Evolutionary conservation across 306 rosid genomes (phyloP).

Genomic region (Fragaria vesca): DNA sequence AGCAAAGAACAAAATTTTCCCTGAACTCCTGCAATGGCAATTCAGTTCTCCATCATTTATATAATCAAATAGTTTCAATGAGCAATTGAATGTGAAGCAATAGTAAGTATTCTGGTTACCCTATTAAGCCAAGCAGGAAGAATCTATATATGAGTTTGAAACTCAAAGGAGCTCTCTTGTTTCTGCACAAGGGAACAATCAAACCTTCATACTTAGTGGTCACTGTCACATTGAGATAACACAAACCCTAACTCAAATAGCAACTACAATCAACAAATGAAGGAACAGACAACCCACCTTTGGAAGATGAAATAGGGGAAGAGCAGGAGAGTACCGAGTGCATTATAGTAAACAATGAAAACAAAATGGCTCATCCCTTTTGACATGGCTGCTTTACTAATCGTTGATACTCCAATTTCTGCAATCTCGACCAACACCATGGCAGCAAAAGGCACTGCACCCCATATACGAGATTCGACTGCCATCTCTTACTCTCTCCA

Average conservation of each 20-base stretch:
- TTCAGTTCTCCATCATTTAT: neutral
- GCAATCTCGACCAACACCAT: conserved; percentile 37
- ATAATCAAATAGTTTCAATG: neutral
- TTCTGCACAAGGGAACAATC: conserved; percentile 23
- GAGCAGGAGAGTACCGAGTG: conserved; percentile 36
- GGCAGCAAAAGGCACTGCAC: conserved; percentile 25
- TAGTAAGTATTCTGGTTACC: conserved; percentile 15
- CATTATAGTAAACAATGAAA: conserved; percentile 38
- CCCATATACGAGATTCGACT: neutral
- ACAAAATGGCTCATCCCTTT: conserved; percentile 38
- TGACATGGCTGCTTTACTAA: conserved; percentile 42
- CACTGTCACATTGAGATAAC: neutral
- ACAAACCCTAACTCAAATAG: no score
- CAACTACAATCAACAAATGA: neutral
- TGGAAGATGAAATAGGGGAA: conserved; percentile 29
- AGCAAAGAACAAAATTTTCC: conserved; percentile 26
- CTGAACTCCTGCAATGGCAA: conserved; percentile 33
- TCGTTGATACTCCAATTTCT: conserved; percentile 30
- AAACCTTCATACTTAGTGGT: neutral
- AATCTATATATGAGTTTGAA: conserved; percentile 27
- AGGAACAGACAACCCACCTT: conserved; percentile 9
- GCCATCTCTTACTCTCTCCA: conserved; percentile 10
- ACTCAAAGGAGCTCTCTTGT: conserved; percentile 28
- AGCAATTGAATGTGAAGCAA: neutral
- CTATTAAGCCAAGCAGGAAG: conserved; percentile 43